phyloP scores from a whole-genome alignment of 2,329 filamentous ascomycete species.

The Pseudopyrenochaeta lycopersici region DNA sequence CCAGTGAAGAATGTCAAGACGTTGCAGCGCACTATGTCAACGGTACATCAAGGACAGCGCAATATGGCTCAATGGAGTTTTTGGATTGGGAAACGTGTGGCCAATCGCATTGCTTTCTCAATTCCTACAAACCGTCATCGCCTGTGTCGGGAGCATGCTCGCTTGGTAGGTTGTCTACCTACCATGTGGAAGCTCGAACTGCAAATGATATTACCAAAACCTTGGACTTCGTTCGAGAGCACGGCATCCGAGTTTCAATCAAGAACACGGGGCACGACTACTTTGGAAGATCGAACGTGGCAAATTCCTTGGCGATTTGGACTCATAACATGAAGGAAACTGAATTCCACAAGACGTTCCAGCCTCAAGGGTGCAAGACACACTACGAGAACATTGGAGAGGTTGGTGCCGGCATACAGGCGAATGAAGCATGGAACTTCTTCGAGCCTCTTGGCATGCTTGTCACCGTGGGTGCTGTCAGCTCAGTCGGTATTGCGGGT shows the following conservation, averaged over 20 bases:
- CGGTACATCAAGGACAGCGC: constrained; percentile 32
- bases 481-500: constrained; percentile 60
- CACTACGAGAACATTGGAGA: constrained; percentile 44
- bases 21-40: constrained; percentile 36
- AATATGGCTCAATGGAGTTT: constrained; percentile 48
- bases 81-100: constrained; percentile 47
- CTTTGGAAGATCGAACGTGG: constrained; percentile 43
- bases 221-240: constrained; percentile 37
- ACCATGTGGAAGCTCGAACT: constrained; percentile 41
- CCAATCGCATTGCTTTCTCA: constrained; percentile 39
- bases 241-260: constrained; percentile 46
- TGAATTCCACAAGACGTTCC: constrained; percentile 37
- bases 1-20: constrained; percentile 29
- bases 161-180: constrained; percentile 45
- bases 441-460: constrained; percentile 44
- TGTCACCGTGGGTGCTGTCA: constrained; percentile 46
- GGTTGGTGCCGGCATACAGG: constrained; percentile 46
- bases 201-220: constrained; percentile 38
- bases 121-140: constrained; percentile 34
- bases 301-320: constrained; percentile 47
- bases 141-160: constrained; percentile 38
- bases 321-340: constrained; percentile 46
- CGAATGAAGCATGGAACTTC: constrained; percentile 47
- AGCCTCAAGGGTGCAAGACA: constrained; percentile 32
- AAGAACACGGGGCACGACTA: constrained; percentile 51